Base-by-base conservation (phyloP, 1,139 yeast species). In the Scheffersomyces quercinus region DNA sequence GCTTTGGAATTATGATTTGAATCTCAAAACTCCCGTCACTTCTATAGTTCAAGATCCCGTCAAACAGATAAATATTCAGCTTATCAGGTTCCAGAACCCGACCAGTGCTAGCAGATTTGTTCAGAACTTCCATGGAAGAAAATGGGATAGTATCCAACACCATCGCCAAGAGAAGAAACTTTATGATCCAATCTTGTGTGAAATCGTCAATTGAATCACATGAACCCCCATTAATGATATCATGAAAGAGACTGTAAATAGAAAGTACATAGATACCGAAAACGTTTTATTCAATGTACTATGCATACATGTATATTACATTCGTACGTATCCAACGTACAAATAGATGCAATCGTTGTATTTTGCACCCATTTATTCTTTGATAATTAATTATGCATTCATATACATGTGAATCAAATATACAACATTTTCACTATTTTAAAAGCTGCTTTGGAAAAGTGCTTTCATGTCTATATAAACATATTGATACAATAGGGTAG, bases 101-200 rank as follows among this genome's bases (percentile, higher is more conserved):
- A 58, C 63, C 3, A 80, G 79, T 49, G 85, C 90, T 0, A 56
- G 52, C 29, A 58, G 85, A 39, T 81, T 83, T 50, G 79, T 77
- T 2, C 59, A 80, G n/a, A 76, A 76, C 47, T 75, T 68, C 56
- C 79, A 85, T 58, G 82, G 84, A 5, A 70, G 67, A 40, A 56
- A 54, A 36, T 73, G 78, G 77, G 70, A 67, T 16, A 53, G 58
- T 8, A 54, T 66, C 38, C 62, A 64, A 42, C 53, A 56, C 15
- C 55, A 60, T 8, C 53, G 61, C 14, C 60, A 60, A 28, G 66
- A 60, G 32, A 68, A 64, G 48, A 54, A 59, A 35, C 48, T 71
- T 15, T 65, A 70, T 48, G 73, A 70, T 34, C 75, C 76, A 0
- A 50, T 74, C 12, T 51, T 65, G 26, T 73, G 78, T 54, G 79